Conservation (phyloP, 2,329 filamentous ascomycete species). For the Macrophomina pseudophaseolina region DNA sequence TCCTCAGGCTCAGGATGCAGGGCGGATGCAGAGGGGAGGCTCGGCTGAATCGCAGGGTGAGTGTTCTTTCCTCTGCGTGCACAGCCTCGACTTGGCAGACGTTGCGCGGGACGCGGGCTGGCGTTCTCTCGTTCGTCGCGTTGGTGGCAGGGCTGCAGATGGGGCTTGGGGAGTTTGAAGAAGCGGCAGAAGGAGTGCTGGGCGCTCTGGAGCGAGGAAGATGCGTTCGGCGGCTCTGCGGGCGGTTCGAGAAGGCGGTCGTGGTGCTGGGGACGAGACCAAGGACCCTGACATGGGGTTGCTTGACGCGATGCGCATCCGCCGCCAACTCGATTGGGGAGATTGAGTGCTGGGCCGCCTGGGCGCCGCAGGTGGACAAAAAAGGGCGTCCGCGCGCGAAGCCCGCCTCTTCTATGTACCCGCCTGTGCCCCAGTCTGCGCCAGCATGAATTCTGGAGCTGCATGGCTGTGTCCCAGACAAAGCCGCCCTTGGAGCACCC, state of each 20-base stretch:
- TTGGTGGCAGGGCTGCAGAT: constrained; percentile 13
- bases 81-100: constrained; percentile 26
- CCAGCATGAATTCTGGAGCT: constrained; percentile 1
- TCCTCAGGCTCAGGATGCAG: constrained; percentile 6
- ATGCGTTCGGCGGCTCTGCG: constrained; percentile 14
- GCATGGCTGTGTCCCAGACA: constrained; percentile 7
- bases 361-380: constrained; percentile 13
- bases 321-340: constrained; percentile 24
- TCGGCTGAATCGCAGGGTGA: constrained; percentile 13
- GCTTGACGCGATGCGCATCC: constrained; percentile 14
- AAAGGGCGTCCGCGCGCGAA: constrained; percentile 9
- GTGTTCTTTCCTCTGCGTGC: constrained; percentile 9
- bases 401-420: background rate
- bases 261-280: constrained; percentile 3
- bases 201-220: background rate
- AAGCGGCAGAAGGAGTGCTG: background rate
- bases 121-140: constrained; percentile 4
- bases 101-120: constrained; percentile 23
- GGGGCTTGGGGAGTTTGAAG: background rate
- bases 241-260: constrained; percentile 18
- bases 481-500: constrained; percentile 14
- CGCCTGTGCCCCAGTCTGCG: background rate
- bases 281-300: constrained; percentile 17
- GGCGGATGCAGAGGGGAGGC: constrained; percentile 15
- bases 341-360: constrained; percentile 23